phyloP scores from a whole-genome alignment of 352 stramenopile species.

The Plasmopara viticola region DNA sequence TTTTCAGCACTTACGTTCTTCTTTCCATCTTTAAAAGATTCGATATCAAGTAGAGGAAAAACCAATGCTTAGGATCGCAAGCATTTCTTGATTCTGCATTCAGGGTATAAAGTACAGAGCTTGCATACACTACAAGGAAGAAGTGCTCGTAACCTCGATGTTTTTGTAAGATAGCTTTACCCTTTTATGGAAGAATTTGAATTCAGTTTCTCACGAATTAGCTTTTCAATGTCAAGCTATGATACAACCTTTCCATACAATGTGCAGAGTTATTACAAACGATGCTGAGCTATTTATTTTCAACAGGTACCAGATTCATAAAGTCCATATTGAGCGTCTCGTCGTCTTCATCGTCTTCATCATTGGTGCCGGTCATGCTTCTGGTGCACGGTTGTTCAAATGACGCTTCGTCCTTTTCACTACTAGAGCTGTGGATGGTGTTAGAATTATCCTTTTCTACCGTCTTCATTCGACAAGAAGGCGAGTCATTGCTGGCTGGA shows the following conservation, averaged over 20 bases:
- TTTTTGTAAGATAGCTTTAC: too few relatives aligned
- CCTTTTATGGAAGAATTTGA: too few relatives aligned
- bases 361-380: conserved; percentile 33
- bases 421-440: conserved; percentile 28
- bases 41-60: too few relatives aligned
- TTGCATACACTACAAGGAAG: too few relatives aligned
- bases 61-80: too few relatives aligned
- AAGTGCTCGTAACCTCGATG: too few relatives aligned
- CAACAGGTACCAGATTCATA: conserved; percentile 40
- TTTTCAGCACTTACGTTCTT: too few relatives aligned
- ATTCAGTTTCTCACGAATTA: too few relatives aligned
- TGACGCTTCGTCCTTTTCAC: conserved; percentile 18
- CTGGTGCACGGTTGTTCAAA: conserved; percentile 24
- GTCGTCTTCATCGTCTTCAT: conserved; percentile 32
- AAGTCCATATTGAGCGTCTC: conserved; percentile 82
- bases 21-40: too few relatives aligned
- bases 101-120: too few relatives aligned
- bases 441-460: conserved; percentile 34
- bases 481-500: conserved; percentile 11
- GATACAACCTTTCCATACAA: not conserved
- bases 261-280: not conserved
- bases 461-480: conserved; percentile 5
- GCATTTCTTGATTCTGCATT: too few relatives aligned
- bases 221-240: not conserved
- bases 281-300: conserved; percentile 10